These are phyloP conservation scores for Mycena olivaceomarginata DNA, from an alignment of 768 basidiomycete genomes.

Conservation along the genomic window DNA sequence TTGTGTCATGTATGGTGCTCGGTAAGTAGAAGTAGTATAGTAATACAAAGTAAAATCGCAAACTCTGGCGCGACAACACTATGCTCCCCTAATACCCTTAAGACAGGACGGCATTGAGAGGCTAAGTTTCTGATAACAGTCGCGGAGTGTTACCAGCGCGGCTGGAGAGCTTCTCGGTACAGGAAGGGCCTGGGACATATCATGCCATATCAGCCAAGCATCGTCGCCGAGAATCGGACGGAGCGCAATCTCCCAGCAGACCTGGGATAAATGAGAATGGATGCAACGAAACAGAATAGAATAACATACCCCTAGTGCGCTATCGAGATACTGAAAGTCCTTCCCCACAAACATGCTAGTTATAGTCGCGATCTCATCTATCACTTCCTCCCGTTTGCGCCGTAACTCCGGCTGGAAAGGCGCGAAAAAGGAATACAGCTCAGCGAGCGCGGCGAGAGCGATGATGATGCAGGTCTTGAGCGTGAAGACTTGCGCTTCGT, in stretches of 20 bases:
- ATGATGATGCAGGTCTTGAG: conserved; percentile 21
- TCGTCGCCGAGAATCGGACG: neutral
- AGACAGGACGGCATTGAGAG: neutral
- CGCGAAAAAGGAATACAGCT: conserved; percentile 30
- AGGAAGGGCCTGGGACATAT: neutral
- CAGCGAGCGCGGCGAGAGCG: conserved; percentile 15
- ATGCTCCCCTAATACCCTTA: too few relatives aligned
- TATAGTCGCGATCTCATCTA: conserved; percentile 6
- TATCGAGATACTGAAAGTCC: conserved; percentile 9
- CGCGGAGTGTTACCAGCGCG: neutral
- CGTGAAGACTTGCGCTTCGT: conserved; percentile 8
- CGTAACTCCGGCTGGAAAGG: conserved; percentile 8
- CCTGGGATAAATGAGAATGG: neutral
- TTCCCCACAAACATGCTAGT: conserved; percentile 2
- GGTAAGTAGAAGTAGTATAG: too few relatives aligned
- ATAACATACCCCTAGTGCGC: neutral
- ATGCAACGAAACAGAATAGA: neutral
- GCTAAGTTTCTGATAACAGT: neutral
- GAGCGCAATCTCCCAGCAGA: conserved; percentile 1
- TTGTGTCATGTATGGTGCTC: too few relatives aligned
- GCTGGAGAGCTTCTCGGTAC: neutral
- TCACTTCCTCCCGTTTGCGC: neutral
- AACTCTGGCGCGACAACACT: too few relatives aligned
- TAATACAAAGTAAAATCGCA: too few relatives aligned
- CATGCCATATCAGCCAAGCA: neutral